Base-by-base conservation (phyloP, 2,329 filamentous ascomycete species). In the Fusarium compactum region DNA sequence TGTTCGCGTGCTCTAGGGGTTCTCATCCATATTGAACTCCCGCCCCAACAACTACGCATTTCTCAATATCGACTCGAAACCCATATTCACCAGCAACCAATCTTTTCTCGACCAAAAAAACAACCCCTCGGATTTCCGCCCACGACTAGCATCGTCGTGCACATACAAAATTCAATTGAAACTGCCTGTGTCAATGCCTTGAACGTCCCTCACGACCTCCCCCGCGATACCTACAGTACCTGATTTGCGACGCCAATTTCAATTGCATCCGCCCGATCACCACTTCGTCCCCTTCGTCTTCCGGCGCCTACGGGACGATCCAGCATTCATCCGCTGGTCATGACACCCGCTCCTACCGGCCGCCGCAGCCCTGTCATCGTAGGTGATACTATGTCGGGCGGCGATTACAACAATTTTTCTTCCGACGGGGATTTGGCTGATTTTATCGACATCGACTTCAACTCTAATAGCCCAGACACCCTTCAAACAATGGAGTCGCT, bases 321-420 rank as follows among this genome's bases (percentile, higher is more conserved):
- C 66, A 71, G 73, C 62, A 51, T 54, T 65, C 47, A 48, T 55
- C 68, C 62, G 71, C 77, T 78, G 76, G 78, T 76, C 77, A 81
- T 81, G 79, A 77, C 78, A 77, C 74, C 77, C 62, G 76, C 74
- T 71, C 69, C 72, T 56, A 75, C 73, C 63, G 75, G 75, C 74
- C 70, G 65, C 72, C 73, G 78, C 76, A 80, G 80, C 77, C 80
- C 80, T 77, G 73, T 82, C 57, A 81, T 81, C 67, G 76, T 78
- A 74, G 79, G 78, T 73, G 74, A 75, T 75, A 78, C 75, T 73
- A 78, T 81, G 75, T 73, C 79, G 69, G 77, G 74, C 73, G 72
- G 78, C 75, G 80, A 81, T 51, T 80, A 78, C 60, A 76, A 78
- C 72, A 79, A 81, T 51, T 78, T 80, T 65, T 76, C 50, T 15